Base-by-base conservation (phyloP, 2,329 filamentous ascomycete genomes). In the Stagonosporopsis chrysanthemi region DNA sequence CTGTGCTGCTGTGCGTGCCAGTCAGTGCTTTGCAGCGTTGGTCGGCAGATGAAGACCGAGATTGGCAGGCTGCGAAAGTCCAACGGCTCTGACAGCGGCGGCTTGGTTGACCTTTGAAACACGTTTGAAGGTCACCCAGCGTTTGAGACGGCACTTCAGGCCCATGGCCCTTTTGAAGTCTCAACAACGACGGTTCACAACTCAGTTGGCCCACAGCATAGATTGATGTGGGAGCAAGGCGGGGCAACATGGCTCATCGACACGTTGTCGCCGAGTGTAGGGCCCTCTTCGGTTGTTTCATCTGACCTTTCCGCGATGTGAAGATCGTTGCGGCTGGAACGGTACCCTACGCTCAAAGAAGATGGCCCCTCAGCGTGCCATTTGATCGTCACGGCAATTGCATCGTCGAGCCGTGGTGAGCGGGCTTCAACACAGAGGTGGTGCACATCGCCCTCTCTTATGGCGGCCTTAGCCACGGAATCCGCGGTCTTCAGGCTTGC, bases 221-320 rank as follows among this genome's bases (percentile, higher is more conserved):
- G 41, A 65, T 62, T 56, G 58, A 63, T 58, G 58, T 57, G 52
- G 50, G 53, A 62, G 46, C 57, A 61, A 55, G 61, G 65, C 66
- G 65, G 67, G 67, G 64, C 56, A 49, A 23, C 38, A 35, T 35
- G 28, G 38, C 54, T 47, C 42, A 43, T 47, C 55, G 43, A 54
- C 60, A 52, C 52, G 51, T 64, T 48, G 54, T 58, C 56, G 64
- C 56, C 55, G 53, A 56, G 31, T 35, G 48, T 51, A 57, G 64
- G 59, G 50, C 62, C 61, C 47, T 61, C 49, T 60, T 64, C 64
- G 69, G 65, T 59, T 69, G 69, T 72, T 70, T 72, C 69, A 71
- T 50, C 58, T 58, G 58, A 60, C 22, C 49, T 49, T 50, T 44
- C 44, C 51, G 45, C 52, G 33, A 54, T 41, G 58, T 53, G 60